Base-by-base conservation (phyloP, 768 basidiomycete species). In the Panaeolus cyanescens region DNA sequence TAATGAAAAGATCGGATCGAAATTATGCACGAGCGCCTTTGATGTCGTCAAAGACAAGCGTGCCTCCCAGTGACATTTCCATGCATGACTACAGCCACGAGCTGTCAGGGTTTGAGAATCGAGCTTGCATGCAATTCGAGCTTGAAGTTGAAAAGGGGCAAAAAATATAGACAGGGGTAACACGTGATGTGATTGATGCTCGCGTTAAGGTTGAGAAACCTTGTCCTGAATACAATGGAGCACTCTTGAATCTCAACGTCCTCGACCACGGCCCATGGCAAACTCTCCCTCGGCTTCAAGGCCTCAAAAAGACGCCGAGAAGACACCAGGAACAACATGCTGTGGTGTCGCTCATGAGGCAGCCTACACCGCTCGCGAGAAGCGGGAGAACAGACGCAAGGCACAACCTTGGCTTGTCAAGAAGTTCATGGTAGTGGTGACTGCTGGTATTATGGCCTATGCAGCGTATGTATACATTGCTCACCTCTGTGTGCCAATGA, bases 401-500 rank as follows among this genome's bases (percentile, higher is more conserved):
- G 83, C 85, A 0, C 90, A 90, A 62, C 88, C 91, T 58, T 93
- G 91, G 91, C 75, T 90, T 55, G 79, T 84, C 25, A 84, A 82
- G 72, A 95, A 95, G 77, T 66, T 91, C 33, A 78, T 87, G 67
- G 79, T 94, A 28, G 80, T 74, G 4, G 55, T 95, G 2, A 82
- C 86, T 0, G 15, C 83, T 20, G 88, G 78, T 0, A 77, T 95
- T 60, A 81, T 87, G 62, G 86, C 74, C 1, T 95, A 93, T 73
- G 70, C 87, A 4, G 78, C 73, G 25, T 96, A 96, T 71, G 93
- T 95, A 2, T 93, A 93, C 69, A 81, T 92, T 25, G 91, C 81
- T 0, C 75, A 87, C 58, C 80, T 95, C 6, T 90, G 88, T 68
- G 77, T 86, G 34, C 85, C 87, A 17, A 90, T 92, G 83, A 82